These are phyloP conservation scores for Chionographis japonica DNA, from an alignment of 106 monocot species.

Conservation along the genomic window DNA sequence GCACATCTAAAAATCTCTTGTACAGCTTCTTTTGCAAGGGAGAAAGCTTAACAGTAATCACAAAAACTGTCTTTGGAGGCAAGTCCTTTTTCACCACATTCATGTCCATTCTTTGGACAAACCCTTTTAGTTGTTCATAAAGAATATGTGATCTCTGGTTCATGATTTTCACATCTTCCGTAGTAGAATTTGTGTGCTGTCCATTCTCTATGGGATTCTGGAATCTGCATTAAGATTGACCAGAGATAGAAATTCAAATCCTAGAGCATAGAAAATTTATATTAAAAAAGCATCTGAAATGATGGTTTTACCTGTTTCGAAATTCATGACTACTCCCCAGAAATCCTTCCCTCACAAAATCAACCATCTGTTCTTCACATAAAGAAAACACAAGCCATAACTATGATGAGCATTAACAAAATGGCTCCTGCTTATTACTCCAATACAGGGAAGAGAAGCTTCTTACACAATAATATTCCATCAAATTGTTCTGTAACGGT, in stretches of 20 bases:
- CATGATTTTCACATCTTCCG: conserved; percentile 94
- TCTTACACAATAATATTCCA: conserved; percentile 99
- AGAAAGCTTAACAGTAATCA: conserved; percentile 92
- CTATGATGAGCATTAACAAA: background rate
- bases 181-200: conserved; percentile 91
- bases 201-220: conserved; percentile 99
- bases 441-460: background rate
- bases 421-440: background rate
- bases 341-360: conserved; percentile 98
- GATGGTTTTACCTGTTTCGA: conserved; percentile 57
- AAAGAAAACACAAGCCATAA: background rate
- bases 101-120: conserved; percentile 95
- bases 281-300: background rate
- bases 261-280: background rate
- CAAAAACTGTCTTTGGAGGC: conserved; percentile 92
- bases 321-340: conserved; percentile 95
- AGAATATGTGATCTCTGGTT: conserved; percentile 96
- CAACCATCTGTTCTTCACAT: conserved; percentile 79
- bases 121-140: conserved; percentile 91
- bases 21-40: conserved; percentile 84
- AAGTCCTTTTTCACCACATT: conserved; percentile 96
- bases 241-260: conserved; percentile 1
- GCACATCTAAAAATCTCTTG: conserved; percentile 77
- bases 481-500: conserved; percentile 96
- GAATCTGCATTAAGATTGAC: conserved; percentile 45